Evolutionary conservation across 2,329 filamentous ascomycete species (phyloP).

Genomic region (Grosmannia huntii): DNA sequence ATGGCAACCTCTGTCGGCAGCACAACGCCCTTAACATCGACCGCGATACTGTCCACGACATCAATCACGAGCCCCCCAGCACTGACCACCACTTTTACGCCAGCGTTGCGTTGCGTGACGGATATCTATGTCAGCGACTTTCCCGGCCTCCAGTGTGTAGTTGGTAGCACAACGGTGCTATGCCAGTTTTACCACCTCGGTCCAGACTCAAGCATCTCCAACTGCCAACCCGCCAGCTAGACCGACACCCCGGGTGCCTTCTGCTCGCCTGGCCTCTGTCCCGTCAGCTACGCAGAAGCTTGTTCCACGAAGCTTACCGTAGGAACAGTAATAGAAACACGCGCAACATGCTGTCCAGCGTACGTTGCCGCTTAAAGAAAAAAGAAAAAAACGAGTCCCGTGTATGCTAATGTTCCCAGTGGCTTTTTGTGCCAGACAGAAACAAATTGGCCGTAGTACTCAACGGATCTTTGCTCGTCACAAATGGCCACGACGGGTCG

Average conservation of each 20-base stretch:
- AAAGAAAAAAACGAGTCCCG: no score
- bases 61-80: no score
- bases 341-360: constrained; percentile 7
- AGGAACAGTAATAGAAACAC: not conserved
- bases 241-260: not conserved
- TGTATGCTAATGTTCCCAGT: not conserved
- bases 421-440: constrained; percentile 2
- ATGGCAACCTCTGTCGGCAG: no score
- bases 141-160: no score
- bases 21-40: no score
- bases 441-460: not conserved
- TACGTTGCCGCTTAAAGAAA: not conserved
- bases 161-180: not conserved
- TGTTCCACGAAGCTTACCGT: not conserved
- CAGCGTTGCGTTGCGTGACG: no score
- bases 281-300: constrained; percentile 2
- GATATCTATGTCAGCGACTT: no score
- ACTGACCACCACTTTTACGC: no score
- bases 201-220: not conserved
- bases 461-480: constrained; percentile 2
- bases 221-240: constrained; percentile 4
- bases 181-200: constrained; percentile 7
- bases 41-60: no score
- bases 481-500: not conserved
- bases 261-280: constrained; percentile 8